A percentile compares a stretch with the other conserved stretches of the same genome.
Evolutionary conservation across 257 asterid species (phyloP).

Genomic region (Dorcoceras hygrometricum): DNA sequence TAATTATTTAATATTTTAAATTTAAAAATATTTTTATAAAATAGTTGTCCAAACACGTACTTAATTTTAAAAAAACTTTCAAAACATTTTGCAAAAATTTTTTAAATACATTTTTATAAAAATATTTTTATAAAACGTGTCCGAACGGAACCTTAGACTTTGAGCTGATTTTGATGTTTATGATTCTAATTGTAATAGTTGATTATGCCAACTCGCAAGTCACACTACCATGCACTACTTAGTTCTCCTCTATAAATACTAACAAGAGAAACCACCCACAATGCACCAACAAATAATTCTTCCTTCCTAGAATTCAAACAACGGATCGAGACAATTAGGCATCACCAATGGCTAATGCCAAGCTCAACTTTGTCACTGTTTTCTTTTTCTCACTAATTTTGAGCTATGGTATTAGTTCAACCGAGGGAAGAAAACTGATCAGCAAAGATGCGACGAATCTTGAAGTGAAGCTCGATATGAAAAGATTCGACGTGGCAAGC

Average conservation of each 20-base stretch:
- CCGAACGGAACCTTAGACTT: no score
- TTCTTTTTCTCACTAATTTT: slow-evolving; percentile 23
- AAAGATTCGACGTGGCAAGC: background rate
- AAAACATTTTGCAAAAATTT: no score
- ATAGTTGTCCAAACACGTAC: no score
- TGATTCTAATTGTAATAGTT: background rate
- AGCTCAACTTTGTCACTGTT: slow-evolving; percentile 11
- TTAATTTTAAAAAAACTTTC: no score
- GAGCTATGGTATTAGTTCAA: slow-evolving; percentile 16
- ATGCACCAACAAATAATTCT: background rate
- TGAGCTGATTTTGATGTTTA: no score
- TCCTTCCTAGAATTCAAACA: background rate
- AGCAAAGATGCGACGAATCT: background rate
- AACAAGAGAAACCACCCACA: background rate
- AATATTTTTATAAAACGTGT: no score
- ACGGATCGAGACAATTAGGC: no score
- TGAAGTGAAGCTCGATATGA: background rate
- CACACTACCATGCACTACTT: background rate
- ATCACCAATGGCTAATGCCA: slow-evolving; percentile 20
- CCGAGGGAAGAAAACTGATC: slow-evolving; percentile 23
- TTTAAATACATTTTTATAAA: no score
- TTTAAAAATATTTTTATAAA: no score
- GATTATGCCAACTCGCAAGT: background rate
- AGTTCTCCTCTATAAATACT: slow-evolving; percentile 31
- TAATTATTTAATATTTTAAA: no score